Evolutionary conservation across 768 basidiomycete species (phyloP), one percentile per base, ranked within the genome.

Genomic region (Neoboletus brunneissimus): DNA sequence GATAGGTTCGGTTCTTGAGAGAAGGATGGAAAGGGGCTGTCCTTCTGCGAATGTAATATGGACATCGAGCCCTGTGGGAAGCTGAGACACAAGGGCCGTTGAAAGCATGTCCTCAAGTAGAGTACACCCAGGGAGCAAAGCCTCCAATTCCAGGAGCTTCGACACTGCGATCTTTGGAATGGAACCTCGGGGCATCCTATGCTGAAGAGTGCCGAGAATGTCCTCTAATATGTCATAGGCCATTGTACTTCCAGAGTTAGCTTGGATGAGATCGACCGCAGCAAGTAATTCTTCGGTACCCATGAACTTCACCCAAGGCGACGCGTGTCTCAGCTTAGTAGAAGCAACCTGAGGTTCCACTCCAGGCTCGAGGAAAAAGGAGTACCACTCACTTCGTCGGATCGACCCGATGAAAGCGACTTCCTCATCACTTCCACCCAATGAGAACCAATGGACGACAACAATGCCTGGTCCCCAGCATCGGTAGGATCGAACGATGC

Each of bases 221-320:
- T 64, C 65, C 10, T 75, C 70, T 31, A 81, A 57, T 1, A 78
- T 44, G 16, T 65, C 63, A 27, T 53, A 34, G 18, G 61, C 53
- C 11, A 46, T n/a, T 3, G 45, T 2, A 22, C 55, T 22, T 42
- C 60, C 58, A 4, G 54, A 51, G 40, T 55, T 46, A 7, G 49
- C 43, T 20, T 62, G 60, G 48, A 80, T 58, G 8, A 70, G 54
- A 59, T 82, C 79, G 12, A 90, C 63, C 7, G 81, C 69, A 6
- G 67, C 59, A 4, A 82, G 69, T 3, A 84, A 65, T 16, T 77
- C 76, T 3, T 71, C 60, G 3, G 69, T 63, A 6, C 73, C 66
- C 61, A 87, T 77, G 62, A 80, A 87, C 40, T 73, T 76, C 42
- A 87, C 72, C 89, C 89, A 91, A 15, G 58, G 59, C 0, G 41